These are phyloP conservation scores for Cyclaneusma minus DNA, from an alignment of 2,329 filamentous ascomycete species.

Conservation along the genomic window DNA sequence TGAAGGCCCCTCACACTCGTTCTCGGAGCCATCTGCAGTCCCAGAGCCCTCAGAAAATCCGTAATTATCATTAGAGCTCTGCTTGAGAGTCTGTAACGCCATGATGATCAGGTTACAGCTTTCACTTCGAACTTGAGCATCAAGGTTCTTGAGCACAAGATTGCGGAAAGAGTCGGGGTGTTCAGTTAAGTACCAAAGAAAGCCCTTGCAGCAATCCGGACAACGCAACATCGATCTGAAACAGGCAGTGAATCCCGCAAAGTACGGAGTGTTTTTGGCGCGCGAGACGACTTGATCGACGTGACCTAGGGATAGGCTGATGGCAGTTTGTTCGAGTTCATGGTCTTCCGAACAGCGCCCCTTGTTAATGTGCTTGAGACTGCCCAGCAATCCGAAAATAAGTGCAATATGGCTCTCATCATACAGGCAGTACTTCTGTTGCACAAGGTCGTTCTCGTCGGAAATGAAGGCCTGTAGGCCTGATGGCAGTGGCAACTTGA, in stretches of 20 bases:
- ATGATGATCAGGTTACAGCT: constrained; percentile 33
- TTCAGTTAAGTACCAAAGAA: constrained; percentile 43
- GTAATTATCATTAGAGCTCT: constrained; percentile 30
- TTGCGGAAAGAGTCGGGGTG: constrained; percentile 44
- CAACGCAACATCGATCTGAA: constrained; percentile 35
- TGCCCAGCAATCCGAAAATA: constrained; percentile 43
- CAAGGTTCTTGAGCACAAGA: constrained; percentile 46
- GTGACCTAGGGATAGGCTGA: constrained; percentile 45
- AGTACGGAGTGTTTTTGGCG: constrained; percentile 50
- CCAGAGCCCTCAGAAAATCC: constrained; percentile 13
- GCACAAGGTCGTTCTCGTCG: constrained; percentile 54
- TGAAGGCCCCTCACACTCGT: constrained; percentile 18
- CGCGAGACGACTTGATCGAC: constrained; percentile 63
- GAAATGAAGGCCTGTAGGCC: constrained; percentile 44
- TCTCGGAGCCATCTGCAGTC: constrained; percentile 14
- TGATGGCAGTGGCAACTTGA: constrained; percentile 28
- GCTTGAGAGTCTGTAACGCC: constrained; percentile 36
- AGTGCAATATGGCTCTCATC: constrained; percentile 58
- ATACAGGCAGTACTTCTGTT: constrained; percentile 66
- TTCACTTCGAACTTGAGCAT: constrained; percentile 36
- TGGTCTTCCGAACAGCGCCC: constrained; percentile 34
- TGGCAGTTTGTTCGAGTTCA: constrained; percentile 29
- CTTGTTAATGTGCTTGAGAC: constrained; percentile 32
- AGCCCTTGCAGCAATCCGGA: constrained; percentile 37
- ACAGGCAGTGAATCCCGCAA: constrained; percentile 36